Conservation (phyloP, 1,139 yeast species). For the Debaryomyces sp. region DNA sequence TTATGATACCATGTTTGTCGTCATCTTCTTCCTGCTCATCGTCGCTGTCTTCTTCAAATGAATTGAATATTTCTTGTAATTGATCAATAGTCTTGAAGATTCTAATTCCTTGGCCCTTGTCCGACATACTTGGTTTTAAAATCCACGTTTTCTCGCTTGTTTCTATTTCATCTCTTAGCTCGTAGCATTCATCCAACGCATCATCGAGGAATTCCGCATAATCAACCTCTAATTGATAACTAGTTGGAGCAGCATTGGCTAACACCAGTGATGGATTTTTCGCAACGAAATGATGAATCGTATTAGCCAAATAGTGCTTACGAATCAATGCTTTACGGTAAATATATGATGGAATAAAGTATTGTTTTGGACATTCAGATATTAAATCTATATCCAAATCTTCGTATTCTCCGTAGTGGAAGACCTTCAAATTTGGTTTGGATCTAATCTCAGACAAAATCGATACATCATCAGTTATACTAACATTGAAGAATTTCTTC, state of each 20-base stretch:
- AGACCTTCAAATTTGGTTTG: slow-evolving; percentile 30
- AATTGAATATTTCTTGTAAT: slow-evolving; percentile 78
- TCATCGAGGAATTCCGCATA: slow-evolving; percentile 96
- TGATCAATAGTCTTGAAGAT: slow-evolving; percentile 77
- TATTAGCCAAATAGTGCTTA: slow-evolving; percentile 83
- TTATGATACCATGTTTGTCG: slow-evolving; percentile 61
- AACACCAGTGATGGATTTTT: slow-evolving; percentile 75
- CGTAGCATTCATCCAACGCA: slow-evolving; percentile 88
- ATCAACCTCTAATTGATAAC: slow-evolving; percentile 85
- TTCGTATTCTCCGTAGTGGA: slow-evolving; percentile 91
- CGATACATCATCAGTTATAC: slow-evolving; percentile 28
- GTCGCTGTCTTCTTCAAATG: slow-evolving; percentile 71
- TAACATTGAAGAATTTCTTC: slow-evolving; percentile 27
- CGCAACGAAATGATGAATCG: slow-evolving; percentile 70
- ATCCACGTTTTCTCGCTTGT: slow-evolving; percentile 74
- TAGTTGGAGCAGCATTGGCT: slow-evolving; percentile 64
- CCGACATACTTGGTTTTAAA: slow-evolving; percentile 95
- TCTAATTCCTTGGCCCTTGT: slow-evolving; percentile 93
- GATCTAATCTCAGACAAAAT: slow-evolving; percentile 23
- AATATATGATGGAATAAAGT: slow-evolving; percentile 77
- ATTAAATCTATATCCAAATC: slow-evolving; percentile 75
- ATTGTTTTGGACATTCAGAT: slow-evolving; percentile 39
- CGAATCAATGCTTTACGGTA: slow-evolving; percentile 87
- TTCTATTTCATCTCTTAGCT: slow-evolving; percentile 76
- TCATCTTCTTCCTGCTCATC: slow-evolving; percentile 44